Conservation (phyloP, 2,329 filamentous ascomycete species). For the Torrubiellomyces zombiae region DNA sequence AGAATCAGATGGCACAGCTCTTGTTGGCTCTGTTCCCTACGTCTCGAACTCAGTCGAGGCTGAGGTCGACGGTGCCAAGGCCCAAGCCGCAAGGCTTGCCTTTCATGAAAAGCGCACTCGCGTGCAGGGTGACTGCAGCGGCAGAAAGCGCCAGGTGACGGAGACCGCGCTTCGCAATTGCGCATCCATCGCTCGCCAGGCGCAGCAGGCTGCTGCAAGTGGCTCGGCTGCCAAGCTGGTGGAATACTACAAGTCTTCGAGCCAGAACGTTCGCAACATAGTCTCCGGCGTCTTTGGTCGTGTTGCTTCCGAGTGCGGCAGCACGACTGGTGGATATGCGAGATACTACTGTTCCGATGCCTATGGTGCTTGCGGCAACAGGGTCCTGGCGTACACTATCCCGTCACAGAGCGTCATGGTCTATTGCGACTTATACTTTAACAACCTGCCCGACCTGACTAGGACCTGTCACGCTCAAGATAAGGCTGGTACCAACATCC, state of each 20-base stretch:
- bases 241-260: constrained; percentile 48
- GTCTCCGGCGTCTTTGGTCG: constrained; percentile 33
- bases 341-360: constrained; percentile 42
- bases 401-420: constrained; percentile 36
- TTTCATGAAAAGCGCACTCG: constrained; percentile 34
- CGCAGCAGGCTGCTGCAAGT: constrained; percentile 32
- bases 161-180: constrained; percentile 37
- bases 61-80: constrained; percentile 38
- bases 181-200: constrained; percentile 31
- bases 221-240: constrained; percentile 31
- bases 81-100: constrained; percentile 29
- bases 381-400: constrained; percentile 45
- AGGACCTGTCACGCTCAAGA: constrained; percentile 45
- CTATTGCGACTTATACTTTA: constrained; percentile 47
- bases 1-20: constrained; percentile 28
- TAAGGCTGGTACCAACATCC: constrained; percentile 45
- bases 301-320: constrained; percentile 39
- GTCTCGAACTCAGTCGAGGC: constrained; percentile 42
- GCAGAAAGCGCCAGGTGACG: constrained; percentile 25
- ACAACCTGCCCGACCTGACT: constrained; percentile 29
- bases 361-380: constrained; percentile 29
- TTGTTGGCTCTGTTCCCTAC: constrained; percentile 38
- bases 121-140: constrained; percentile 36
- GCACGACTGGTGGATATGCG: constrained; percentile 28
- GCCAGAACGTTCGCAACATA: constrained; percentile 22